Percentiles rank a stretch among this genome's conserved stretches.
Conservation (phyloP, 805 yeast genomes). For the Nakazawaea ernobii region DNA sequence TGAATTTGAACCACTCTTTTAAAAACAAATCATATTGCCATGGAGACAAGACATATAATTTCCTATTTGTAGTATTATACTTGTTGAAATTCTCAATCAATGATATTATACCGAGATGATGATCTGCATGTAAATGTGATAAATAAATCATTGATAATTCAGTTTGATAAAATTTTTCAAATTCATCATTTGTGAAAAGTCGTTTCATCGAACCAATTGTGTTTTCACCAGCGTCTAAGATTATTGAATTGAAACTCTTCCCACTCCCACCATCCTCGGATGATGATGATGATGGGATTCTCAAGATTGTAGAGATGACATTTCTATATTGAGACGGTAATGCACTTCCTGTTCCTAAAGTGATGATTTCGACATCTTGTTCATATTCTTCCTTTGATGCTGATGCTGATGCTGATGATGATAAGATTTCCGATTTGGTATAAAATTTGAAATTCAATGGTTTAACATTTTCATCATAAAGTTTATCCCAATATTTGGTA, state of each 20-base stretch:
- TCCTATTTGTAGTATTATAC: constrained; percentile 26
- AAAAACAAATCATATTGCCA: constrained; percentile 66
- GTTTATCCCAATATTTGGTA: constrained; percentile 22
- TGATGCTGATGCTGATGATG: constrained; percentile 20
- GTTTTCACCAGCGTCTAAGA: constrained; percentile 95
- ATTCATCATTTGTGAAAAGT: constrained; percentile 44
- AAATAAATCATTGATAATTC: constrained; percentile 66
- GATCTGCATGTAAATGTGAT: constrained; percentile 96
- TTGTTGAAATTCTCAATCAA: constrained; percentile 65
- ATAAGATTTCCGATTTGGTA: constrained; percentile 31
- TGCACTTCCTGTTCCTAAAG: constrained; percentile 93
- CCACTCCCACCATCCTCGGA: constrained; percentile 17
- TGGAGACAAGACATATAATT: constrained; percentile 63
- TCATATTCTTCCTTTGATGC: constrained; percentile 20
- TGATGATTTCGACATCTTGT: constrained; percentile 59
- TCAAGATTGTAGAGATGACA: constrained; percentile 73
- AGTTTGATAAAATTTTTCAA: constrained; percentile 34
- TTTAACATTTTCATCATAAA: constrained; percentile 25
- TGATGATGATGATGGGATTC: constrained; percentile 47
- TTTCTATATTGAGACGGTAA: constrained; percentile 80
- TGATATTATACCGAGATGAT: constrained; percentile 79
- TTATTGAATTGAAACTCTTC: constrained; percentile 35
- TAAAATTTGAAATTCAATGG: constrained; percentile 23
- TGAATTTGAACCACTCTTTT: constrained; percentile 59
- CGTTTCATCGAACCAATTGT: constrained; percentile 71